Evolutionary conservation across 306 rosid genomes (phyloP), one percentile per base, ranked within the genome.

Genomic region (Inga laurina): DNA sequence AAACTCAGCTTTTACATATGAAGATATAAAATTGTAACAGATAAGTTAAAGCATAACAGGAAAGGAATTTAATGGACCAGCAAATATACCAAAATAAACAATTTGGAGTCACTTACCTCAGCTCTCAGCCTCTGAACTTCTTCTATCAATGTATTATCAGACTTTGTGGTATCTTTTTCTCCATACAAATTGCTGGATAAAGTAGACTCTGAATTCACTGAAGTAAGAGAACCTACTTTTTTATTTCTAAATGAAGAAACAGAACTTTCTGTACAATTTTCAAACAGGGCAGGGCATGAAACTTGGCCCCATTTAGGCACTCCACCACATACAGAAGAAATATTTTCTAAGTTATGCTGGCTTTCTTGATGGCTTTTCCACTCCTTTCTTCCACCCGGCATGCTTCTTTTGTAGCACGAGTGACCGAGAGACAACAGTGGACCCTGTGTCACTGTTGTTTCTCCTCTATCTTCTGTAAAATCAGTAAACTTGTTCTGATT

Each of bases 301-400:
- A 94, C 94, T 88, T 91, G 91, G n/a, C 98, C 98, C 93, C 98
- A 94, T 46, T 66, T 92, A 32, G 91, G 87, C 72, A 83, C 66
- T 71, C 89, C 88, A 72, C 91, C 81, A 32, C 67, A 72, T 62
- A 80, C 78, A 74, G 84, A 77, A 74, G 90, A 86, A 81, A 35
- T 57, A 12, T 87, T 76, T 66, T 89, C 86, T 37, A 84, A 83
- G 70, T 86, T 64, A 49, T 79, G 87, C 76, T 74, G 89, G 82
- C 66, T 86, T 79, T 78, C 92, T 77, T 82, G 86, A 44, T 88
- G 88, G 83, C 49, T 85, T 79, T 85, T 89, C 84, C 82, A 83
- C 32, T 85, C 83, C 85, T 77, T 90, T 64, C 91, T 77, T 82
- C 87, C 92, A 79, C 89, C 85, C 3, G 83, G 86, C 84, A 83